Evolutionary conservation across 106 monocot genomes (phyloP).

Genomic region (Dendrobium nobile): DNA sequence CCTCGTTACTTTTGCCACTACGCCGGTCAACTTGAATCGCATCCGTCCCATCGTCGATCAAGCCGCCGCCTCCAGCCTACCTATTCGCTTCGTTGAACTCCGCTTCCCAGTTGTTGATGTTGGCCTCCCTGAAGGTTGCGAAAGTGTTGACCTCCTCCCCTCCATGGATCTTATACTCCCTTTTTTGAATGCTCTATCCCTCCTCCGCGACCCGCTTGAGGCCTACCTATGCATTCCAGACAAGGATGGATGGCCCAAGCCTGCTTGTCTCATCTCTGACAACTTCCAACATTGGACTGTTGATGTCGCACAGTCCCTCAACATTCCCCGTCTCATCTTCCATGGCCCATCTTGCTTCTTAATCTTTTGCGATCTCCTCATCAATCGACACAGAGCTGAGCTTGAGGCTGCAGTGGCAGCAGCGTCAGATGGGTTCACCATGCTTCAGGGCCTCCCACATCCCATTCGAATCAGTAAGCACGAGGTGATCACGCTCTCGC

Average conservation of each 20-base stretch:
- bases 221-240: conserved; percentile 3
- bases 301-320: conserved; percentile 21
- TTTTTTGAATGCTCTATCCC: neutral
- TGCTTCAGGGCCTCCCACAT: conserved; percentile 27
- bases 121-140: conserved; percentile 44
- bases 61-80: conserved; percentile 8
- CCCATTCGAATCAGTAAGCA: neutral
- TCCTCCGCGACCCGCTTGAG: conserved; percentile 8
- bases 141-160: conserved; percentile 36
- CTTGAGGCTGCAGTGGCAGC: neutral
- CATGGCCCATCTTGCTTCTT: conserved; percentile 26
- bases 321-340: conserved; percentile 40
- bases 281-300: conserved; percentile 26
- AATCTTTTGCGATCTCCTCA: neutral
- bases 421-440: neutral
- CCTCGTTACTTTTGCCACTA: conserved; percentile 40
- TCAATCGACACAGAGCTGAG: neutral
- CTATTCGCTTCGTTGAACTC: conserved; percentile 24
- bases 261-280: conserved; percentile 44
- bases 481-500: neutral
- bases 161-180: neutral
- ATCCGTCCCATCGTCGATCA: conserved; percentile 12
- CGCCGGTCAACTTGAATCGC: conserved; percentile 37
- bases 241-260: neutral
- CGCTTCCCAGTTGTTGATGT: conserved; percentile 24